Evolutionary conservation across 225 moss, liverwort and hornwort species (phyloP).

Genomic region (Polytrichum formosum): DNA sequence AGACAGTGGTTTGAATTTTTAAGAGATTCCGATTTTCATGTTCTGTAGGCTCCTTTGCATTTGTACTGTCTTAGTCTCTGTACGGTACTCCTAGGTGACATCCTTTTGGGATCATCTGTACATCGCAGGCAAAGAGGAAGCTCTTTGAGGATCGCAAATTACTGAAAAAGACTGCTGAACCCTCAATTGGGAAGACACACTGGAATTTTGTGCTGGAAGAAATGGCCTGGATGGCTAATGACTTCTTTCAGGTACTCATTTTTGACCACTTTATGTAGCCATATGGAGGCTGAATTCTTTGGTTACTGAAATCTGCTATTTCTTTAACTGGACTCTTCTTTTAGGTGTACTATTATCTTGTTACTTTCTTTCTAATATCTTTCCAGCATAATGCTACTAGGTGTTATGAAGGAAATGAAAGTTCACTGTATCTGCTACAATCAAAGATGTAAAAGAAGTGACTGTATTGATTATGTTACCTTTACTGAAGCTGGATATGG

Average conservation of each 20-base stretch:
- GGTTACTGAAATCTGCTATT: too few relatives aligned
- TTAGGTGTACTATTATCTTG: too few relatives aligned
- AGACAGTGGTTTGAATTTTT: neutral
- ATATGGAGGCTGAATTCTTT: too few relatives aligned
- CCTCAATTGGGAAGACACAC: slow-evolving; percentile 44
- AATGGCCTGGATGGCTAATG: slow-evolving; percentile 92
- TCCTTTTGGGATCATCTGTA: neutral
- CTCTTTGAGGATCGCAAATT: slow-evolving; percentile 46
- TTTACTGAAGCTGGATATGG: too few relatives aligned
- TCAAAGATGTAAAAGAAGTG: too few relatives aligned
- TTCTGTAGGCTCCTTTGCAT: neutral
- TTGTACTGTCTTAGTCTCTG: neutral
- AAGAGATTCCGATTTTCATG: neutral
- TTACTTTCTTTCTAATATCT: too few relatives aligned
- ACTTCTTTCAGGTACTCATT: slow-evolving; percentile 69
- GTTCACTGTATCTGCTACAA: too few relatives aligned
- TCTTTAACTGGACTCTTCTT: too few relatives aligned
- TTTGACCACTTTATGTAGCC: neutral
- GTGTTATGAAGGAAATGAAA: too few relatives aligned
- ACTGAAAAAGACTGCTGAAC: slow-evolving; percentile 31
- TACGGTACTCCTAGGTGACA: neutral
- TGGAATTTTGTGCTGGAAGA: slow-evolving; percentile 87
- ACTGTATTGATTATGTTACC: too few relatives aligned
- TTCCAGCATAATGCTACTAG: too few relatives aligned
- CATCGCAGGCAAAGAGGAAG: slow-evolving; percentile 41